Conservation (phyloP, 2,329 filamentous ascomycete species). For the Penicillium glabrum region DNA sequence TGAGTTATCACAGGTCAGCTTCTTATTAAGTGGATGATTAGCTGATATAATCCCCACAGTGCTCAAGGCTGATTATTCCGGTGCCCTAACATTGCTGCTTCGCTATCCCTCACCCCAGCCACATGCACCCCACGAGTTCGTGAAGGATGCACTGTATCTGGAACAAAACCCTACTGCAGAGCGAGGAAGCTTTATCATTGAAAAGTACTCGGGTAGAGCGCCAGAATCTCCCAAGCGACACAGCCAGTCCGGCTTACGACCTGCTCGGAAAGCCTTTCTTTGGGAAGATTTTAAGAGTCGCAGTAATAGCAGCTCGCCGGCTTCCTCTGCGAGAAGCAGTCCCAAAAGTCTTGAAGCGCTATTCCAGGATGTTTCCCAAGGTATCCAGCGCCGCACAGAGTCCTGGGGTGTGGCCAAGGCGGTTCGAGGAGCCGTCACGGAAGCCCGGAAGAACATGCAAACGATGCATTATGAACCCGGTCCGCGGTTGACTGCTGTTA, state of each 20-base stretch:
- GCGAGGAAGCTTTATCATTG: constrained; percentile 45
- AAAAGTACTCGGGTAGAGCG: constrained; percentile 48
- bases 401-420: constrained; percentile 51
- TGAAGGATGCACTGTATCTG: constrained; percentile 72
- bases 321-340: constrained; percentile 35
- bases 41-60: constrained; percentile 53
- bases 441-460: constrained; percentile 49
- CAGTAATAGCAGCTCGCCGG: constrained; percentile 35
- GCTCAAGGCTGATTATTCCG: constrained; percentile 82
- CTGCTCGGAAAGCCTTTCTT: constrained; percentile 22
- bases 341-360: constrained; percentile 46
- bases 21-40: not conserved
- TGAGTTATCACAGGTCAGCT: constrained; percentile 47
- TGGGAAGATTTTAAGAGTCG: constrained; percentile 30
- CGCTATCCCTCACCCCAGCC: constrained; percentile 73
- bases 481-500: constrained; percentile 21
- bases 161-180: constrained; percentile 45
- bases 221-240: constrained; percentile 34
- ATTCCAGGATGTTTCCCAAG: constrained; percentile 50
- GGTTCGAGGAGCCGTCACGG: constrained; percentile 48
- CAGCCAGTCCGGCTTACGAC: constrained; percentile 20
- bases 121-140: constrained; percentile 72
- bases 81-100: constrained; percentile 76
- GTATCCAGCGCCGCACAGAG: constrained; percentile 49
- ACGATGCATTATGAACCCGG: constrained; percentile 42